A percentile compares a stretch with the other conserved stretches of the same genome.
Evolutionary conservation across 75 land plant genomes (phyloP).

Genomic region (Sequoia sempervirens): DNA sequence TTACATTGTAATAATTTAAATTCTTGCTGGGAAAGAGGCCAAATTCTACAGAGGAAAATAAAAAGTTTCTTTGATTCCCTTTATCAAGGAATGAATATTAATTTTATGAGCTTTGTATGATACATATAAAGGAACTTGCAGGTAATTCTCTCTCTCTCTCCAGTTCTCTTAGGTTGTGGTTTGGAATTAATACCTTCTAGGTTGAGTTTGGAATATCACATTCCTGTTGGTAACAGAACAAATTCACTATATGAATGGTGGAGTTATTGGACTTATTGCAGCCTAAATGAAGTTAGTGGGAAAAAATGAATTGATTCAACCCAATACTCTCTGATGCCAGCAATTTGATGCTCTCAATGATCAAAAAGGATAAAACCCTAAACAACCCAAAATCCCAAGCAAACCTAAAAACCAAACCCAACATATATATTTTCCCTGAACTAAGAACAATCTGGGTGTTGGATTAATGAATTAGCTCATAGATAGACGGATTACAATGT

Average conservation of each 20-base stretch:
- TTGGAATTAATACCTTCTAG: neutral
- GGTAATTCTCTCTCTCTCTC: no score
- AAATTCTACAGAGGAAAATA: no score
- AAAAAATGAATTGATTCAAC: slow-evolving; percentile 14
- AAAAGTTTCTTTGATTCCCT: no score
- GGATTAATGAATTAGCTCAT: neutral
- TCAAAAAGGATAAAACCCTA: neutral
- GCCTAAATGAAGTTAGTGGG: neutral
- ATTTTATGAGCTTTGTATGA: no score
- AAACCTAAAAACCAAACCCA: no score
- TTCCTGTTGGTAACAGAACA: neutral
- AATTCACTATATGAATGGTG: neutral
- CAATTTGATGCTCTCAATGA: neutral
- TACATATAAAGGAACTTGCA: no score
- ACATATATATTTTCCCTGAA: neutral
- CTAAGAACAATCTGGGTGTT: neutral
- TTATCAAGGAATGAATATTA: no score
- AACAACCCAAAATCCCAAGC: no score
- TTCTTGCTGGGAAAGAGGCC: no score
- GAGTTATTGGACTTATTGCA: neutral
- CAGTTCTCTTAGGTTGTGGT: neutral
- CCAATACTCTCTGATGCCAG: slow-evolving; percentile 1
- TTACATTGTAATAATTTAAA: no score
- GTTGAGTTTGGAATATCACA: neutral
- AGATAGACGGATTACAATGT: neutral